These are phyloP conservation scores for Chrysoporthe austroafricana DNA, from an alignment of 2,329 filamentous ascomycete genomes.

Conservation along the genomic window DNA sequence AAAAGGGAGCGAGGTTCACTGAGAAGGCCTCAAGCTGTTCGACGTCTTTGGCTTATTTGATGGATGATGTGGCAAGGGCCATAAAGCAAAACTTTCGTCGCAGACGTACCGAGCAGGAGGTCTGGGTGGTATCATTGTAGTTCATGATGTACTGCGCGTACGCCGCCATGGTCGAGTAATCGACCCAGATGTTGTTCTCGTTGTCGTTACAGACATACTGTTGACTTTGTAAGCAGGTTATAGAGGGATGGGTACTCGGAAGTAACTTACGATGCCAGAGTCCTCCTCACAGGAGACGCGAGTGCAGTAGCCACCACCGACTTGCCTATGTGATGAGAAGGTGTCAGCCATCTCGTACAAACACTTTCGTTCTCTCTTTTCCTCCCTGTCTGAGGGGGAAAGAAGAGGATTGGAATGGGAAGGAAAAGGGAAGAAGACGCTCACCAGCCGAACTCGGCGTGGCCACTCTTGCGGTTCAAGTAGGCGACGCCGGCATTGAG, in stretches of 20 bases:
- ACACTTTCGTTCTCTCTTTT: background rate
- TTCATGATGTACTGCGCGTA: slow-evolving; percentile 1
- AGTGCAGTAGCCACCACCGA: background rate
- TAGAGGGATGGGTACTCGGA: background rate
- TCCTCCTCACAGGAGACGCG: slow-evolving; percentile 1
- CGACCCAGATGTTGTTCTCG: background rate
- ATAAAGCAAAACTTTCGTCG: background rate
- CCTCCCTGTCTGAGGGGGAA: background rate
- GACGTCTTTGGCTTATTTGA: background rate
- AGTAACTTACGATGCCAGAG: slow-evolving; percentile 4
- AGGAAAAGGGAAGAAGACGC: background rate
- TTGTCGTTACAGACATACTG: slow-evolving; percentile 12
- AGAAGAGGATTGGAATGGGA: background rate
- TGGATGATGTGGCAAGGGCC: background rate
- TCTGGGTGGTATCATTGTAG: background rate
- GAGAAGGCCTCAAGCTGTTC: no score
- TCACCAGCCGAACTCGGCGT: background rate
- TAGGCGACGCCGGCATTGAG: background rate
- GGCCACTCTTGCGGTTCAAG: background rate
- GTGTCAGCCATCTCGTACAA: background rate
- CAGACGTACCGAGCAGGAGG: background rate
- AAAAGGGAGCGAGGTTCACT: no score
- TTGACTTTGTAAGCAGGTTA: background rate
- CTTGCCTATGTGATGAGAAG: background rate
- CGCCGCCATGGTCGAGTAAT: slow-evolving; percentile 3